Evolutionary conservation across 1,284 basidiomycete species (phyloP).

Genomic region (Heterobasidion parviporum): DNA sequence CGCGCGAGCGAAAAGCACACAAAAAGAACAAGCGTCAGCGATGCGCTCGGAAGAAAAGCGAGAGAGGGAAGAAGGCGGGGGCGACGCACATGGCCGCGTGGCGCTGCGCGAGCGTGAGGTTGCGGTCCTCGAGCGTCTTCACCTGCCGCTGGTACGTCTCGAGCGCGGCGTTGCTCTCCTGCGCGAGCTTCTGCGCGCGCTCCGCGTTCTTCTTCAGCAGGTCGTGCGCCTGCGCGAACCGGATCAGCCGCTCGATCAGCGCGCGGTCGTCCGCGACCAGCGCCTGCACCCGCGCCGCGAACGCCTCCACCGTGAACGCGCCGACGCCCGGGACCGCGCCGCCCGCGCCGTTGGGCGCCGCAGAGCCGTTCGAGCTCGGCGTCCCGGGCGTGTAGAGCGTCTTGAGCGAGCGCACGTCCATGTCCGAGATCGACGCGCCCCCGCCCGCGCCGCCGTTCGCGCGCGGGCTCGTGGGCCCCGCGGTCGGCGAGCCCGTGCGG

Average conservation of each 20-base stretch:
- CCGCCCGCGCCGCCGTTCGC: constrained; percentile 16
- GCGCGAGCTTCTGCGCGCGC: constrained; percentile 80
- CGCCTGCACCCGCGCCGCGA: constrained; percentile 68
- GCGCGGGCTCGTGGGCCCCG: constrained; percentile 31
- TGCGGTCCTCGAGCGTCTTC: constrained; percentile 67
- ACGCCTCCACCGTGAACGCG: constrained; percentile 62
- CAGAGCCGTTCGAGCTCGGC: constrained; percentile 12
- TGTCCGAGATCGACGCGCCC: constrained; percentile 57
- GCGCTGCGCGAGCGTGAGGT: constrained; percentile 40
- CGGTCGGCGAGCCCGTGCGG: constrained; percentile 33
- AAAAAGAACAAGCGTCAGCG: constrained; percentile 3
- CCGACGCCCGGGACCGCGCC: constrained; percentile 15
- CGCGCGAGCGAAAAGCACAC: too few relatives aligned
- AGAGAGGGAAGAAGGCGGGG: too few relatives aligned
- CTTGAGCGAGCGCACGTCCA: constrained; percentile 75
- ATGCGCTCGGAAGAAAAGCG: too few relatives aligned
- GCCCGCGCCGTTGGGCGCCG: background rate
- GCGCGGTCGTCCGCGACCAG: constrained; percentile 75
- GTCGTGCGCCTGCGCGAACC: constrained; percentile 82
- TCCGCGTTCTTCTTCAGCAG: constrained; percentile 85
- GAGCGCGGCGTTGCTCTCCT: constrained; percentile 67
- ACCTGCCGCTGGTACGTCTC: constrained; percentile 89
- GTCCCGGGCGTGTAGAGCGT: constrained; percentile 43
- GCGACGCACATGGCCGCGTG: constrained; percentile 41
- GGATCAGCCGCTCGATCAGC: constrained; percentile 73